Evolutionary conservation across 2,329 filamentous ascomycete species (phyloP), one percentile per base, ranked within the genome.

Genomic region (Neobulgaria alba): DNA sequence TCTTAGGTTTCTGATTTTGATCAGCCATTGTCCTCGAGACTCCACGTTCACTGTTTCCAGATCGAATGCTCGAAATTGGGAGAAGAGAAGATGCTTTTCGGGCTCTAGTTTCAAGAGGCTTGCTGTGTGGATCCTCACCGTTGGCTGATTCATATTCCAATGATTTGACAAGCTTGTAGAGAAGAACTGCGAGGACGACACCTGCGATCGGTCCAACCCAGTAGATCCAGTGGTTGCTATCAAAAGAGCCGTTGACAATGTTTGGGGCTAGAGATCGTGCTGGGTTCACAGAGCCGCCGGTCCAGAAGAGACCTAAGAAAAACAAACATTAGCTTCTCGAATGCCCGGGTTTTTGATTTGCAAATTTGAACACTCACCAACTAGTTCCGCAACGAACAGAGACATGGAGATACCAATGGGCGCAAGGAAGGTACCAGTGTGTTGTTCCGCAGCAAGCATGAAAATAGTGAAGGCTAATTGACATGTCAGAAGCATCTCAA

Each of bases 91-190:
- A 26, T 7, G 23, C 23, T 26, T 26, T 7, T 26, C 23, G 7
- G 7, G 12, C 12, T 7, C 7, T 12, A 7, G 7, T 7, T 7
- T 7, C 7, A 7, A 26, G 23, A 26, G 23, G 23, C 7, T 26
- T 12, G 23, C 45, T 18, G 3, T 43, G 34, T n/a, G 42, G 34
- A 5, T 47, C 42, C 5, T 65, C 67, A 0, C 66, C 66, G 51
- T 74, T 73, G 41, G 64, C 64, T 10, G 62, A 68, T 49, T 68
- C 60, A 54, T 75, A 77, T 40, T 75, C 65, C 21, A 76, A 60
- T 20, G 61, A 55, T 54, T 72, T 73, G 40, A 77, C 59, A 3
- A 71, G 47, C 43, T 63, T 65, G 59, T 74, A 77, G 15, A 73
- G 63, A 5, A 45, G 60, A n/a, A 61, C 67, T 1, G 73, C 71